Evolutionary conservation across 306 rosid species (phyloP).

Genomic region (Vicia sativa): DNA sequence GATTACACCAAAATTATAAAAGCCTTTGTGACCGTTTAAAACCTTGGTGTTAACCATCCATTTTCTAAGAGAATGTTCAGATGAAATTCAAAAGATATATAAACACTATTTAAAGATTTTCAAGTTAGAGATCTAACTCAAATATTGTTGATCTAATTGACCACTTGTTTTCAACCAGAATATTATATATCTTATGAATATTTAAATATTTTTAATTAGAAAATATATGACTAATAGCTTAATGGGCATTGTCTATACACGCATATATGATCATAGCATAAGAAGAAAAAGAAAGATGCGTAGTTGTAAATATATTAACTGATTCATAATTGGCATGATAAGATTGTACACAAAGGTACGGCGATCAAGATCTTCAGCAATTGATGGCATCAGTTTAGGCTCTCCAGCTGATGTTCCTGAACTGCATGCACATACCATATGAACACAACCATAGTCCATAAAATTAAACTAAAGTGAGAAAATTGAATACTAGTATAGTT

Average conservation of each 20-base stretch:
- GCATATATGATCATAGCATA: too few relatives aligned
- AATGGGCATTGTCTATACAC: not conserved
- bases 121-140: not conserved
- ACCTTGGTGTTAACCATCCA: too few relatives aligned
- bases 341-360: constrained; percentile 87
- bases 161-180: not conserved
- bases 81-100: not conserved
- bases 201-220: constrained; percentile 16
- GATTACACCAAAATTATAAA: too few relatives aligned
- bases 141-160: not conserved
- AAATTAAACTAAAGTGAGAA: not conserved
- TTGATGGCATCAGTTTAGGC: constrained; percentile 87
- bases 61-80: too few relatives aligned
- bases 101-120: not conserved
- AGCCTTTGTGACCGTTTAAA: too few relatives aligned
- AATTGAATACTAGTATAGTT: not conserved
- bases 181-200: constrained; percentile 6
- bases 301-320: constrained; percentile 50
- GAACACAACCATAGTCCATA: not conserved
- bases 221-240: constrained; percentile 9
- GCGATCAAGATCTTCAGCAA: constrained; percentile 85
- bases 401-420: constrained; percentile 92
- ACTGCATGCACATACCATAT: constrained; percentile 51
- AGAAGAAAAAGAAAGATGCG: not conserved
- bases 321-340: constrained; percentile 73